Base-by-base conservation (phyloP, 108 stramenopile genomes). In the Cyclotella kingstonii region DNA sequence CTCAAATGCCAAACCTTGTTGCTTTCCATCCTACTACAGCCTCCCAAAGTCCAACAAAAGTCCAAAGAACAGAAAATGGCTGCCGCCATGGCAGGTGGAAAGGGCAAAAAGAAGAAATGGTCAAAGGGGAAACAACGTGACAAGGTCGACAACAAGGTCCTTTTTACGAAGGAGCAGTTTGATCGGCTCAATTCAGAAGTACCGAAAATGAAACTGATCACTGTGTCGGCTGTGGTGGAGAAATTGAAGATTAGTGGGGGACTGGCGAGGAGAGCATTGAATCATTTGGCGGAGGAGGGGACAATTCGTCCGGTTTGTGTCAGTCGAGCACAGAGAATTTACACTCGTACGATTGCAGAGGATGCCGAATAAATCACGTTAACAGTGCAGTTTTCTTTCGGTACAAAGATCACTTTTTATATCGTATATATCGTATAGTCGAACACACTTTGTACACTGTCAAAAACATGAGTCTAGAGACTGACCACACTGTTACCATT, bases 31-130 rank as follows among this genome's bases (percentile, higher is more conserved):
- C 4, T 31, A 22, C 2, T 35, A 49, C 74, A 93, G 94, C 91
- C 94, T 44, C 91, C 94, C 41, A 95, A 95, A 81, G 90, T 95
- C 56, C 99, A 99, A 81, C 97, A 98, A 68, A 99, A 99, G 91
- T 91, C 97, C 64, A 99, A 99, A 93, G 99, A 99, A 73, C 96
- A 97, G 57, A 99, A 99, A 95, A 96, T 97, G 93, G 98, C 98
- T 74, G 98, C 99, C 81, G 95, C 97, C 87, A 95, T 98, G 90
- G 99, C 98, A 64, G 99, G 99, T 63, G 96, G 95, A 72, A 98
- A 98, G 91, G 91, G 95, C 78, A 98, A 98, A 94, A 98, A 98
- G 88, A 99, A 99, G 91, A 96, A 96, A 90, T 99, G 99, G 99
- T 96, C 96, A 68, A 99, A 99, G 94, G 98, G 97, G 81, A 99